Base-by-base conservation (phyloP, 768 basidiomycete species). In the Cytidiella melzeri region DNA sequence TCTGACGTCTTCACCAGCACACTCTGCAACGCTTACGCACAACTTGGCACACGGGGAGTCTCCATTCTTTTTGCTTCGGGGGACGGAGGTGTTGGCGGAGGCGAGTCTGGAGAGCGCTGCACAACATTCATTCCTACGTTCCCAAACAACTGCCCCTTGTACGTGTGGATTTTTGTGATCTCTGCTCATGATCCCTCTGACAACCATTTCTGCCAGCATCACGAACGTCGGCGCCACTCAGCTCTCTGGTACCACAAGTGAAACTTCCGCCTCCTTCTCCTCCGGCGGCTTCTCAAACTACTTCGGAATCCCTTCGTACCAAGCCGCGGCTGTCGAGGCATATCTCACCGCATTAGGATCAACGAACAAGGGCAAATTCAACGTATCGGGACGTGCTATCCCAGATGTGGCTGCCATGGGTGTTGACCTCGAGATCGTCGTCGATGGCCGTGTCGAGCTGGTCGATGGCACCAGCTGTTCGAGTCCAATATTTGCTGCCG, bases 391-490 rank as follows among this genome's bases (percentile, higher is more conserved):
- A 3, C 40, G 74, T 75, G 83, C 65, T 7, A 68, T 69, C 55
- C 84, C 83, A 7, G 84, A 87, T 52, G 80, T 86, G 21, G 66
- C 83, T 0, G 79, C 83, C 0, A 79, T 80, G 55, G 68, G 70
- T 1, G 53, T 55, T 23, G 57, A 62, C 27, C 83, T 74, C 68
- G 61, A 63, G 9, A 69, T 83, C 37, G 67, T 68, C 57, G 61
- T 70, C 28, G 38, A 58, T 36, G 78, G 77, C 1, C 13, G 37
- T 5, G 21, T 63, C 7, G 47, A 45, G 7, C 55, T 59, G 2
- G 68, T 76, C 42, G 72, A 64, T 1, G 47, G 47, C 23, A 48
- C 47, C 6, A 11, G 20, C 10, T 4, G 3, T 6, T 15, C 47
- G 7, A 5, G 4, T 6, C 47, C 47, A 3, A 48, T 48, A 18